Evolutionary conservation across 192 early-diverging fungal genomes (phyloP).

Genomic region (Backusella liffmaniae): DNA sequence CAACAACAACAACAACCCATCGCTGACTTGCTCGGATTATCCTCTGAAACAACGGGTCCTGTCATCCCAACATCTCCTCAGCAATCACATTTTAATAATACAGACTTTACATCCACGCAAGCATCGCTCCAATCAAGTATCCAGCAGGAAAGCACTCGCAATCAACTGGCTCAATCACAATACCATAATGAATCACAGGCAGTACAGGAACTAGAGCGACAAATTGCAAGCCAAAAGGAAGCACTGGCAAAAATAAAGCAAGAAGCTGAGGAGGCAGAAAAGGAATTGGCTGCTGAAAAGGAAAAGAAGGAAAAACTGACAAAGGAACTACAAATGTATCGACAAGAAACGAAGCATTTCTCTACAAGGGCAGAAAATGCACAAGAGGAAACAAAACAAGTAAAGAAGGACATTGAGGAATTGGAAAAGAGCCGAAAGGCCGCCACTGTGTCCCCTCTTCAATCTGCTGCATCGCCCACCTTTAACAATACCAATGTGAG

Average conservation of each 20-base stretch:
- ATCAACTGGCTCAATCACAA: constrained; percentile 53
- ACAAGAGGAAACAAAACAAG: background rate
- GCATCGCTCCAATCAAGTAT: constrained; percentile 25
- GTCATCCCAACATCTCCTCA: background rate
- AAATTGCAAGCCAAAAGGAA: constrained; percentile 43
- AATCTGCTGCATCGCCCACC: background rate
- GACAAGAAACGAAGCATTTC: constrained; percentile 20
- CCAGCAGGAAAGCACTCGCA: constrained; percentile 53
- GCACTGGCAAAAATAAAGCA: constrained; percentile 41
- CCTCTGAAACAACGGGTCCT: background rate
- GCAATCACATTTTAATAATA: background rate
- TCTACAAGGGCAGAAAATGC: constrained; percentile 6
- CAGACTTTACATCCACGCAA: background rate
- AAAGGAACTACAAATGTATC: constrained; percentile 6
- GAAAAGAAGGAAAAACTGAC: constrained; percentile 42
- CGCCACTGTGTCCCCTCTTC: background rate
- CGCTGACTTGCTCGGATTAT: constrained; percentile 1
- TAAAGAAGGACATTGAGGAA: constrained; percentile 10
- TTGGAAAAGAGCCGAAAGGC: background rate
- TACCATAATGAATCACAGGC: constrained; percentile 58
- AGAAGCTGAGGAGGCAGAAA: constrained; percentile 55
- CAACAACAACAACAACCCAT: background rate
- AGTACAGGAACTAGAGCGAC: constrained; percentile 50
- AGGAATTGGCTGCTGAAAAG: constrained; percentile 42
- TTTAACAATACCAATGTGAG: background rate